Evolutionary conservation across 2,329 filamentous ascomycete genomes (phyloP), one percentile per base, ranked within the genome.

Genomic region (Colletotrichum chlorophyti): DNA sequence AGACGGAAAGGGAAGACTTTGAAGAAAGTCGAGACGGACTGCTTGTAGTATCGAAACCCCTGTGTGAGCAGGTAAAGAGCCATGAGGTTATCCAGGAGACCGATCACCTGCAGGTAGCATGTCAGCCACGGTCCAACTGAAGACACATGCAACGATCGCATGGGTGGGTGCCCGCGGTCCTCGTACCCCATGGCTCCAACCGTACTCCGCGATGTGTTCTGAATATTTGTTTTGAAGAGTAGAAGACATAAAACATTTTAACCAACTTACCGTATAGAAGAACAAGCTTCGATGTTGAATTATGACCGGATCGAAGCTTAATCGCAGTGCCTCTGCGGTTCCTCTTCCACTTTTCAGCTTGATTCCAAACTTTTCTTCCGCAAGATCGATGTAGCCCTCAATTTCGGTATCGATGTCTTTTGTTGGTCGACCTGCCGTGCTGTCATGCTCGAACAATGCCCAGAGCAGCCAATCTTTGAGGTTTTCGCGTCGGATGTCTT

Each of bases 401-500:
- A 88, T 66, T 69, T 85, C 81, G 21, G 81, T 79, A 10, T 83
- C 75, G 43, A 58, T 83, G 70, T 35, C 76, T 72, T 9, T 72
- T 66, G 42, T 74, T 72, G 43, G 70, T 68, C 3, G 77, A 73
- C 26, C 43, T 5, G 19, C 15, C n/a, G 14, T 5, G 72, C 76
- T 9, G 74, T 73, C 61, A 81, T 83, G 43, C 24, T 54, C 55
- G 9, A 83, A 76, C 49, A 88, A 82, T 1, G 81, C 83, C 86
- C 84, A 89, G n/a, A 78, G 70, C 17, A 85, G 75, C 66, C 86
- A 87, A 52, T 85, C 82, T 68, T 82, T 83, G 47, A 88, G 65
- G 66, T 88, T 86, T 27, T 87, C 83, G 12, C 78, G 73, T 52
- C 79, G 78, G 41, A 89, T 82, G 24, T 85, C 83, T 24, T 75